phyloP scores from a whole-genome alignment of 805 yeast genomes.

The Nakazawaea ishiwadae region DNA sequence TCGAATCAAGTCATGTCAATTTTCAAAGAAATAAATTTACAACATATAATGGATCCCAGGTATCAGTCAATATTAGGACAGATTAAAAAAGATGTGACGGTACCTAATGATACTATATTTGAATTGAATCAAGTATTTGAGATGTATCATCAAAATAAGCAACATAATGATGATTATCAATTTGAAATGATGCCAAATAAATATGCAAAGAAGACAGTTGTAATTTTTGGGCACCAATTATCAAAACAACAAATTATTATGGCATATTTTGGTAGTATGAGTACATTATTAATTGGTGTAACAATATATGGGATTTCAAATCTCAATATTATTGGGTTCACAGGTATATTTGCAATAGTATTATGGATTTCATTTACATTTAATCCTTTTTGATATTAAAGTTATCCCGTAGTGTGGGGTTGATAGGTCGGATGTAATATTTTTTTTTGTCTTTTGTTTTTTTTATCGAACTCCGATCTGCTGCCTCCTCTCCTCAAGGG shows the following conservation, averaged over 20 bases:
- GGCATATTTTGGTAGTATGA: slow-evolving; percentile 8
- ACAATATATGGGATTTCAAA: slow-evolving; percentile 3
- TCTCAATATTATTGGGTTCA: background rate
- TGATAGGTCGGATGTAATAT: too few species aligned
- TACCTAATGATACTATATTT: slow-evolving; percentile 1
- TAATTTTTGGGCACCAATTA: background rate
- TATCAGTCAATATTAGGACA: background rate
- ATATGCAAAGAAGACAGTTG: background rate
- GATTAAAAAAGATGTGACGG: background rate
- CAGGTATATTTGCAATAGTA: slow-evolving; percentile 4
- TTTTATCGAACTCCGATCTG: too few species aligned
- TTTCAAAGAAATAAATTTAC: background rate
- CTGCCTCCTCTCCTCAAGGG: too few species aligned
- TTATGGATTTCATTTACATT: slow-evolving; percentile 5
- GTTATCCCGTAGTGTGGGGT: too few species aligned
- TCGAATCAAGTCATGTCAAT: slow-evolving; percentile 2
- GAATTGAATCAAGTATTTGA: slow-evolving; percentile 5
- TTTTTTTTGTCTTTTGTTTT: too few species aligned
- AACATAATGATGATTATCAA: slow-evolving; percentile 7
- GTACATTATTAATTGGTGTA: slow-evolving; percentile 2
- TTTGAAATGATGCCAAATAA: background rate
- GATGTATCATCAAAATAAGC: slow-evolving; percentile 5
- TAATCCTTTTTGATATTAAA: slow-evolving; percentile 11
- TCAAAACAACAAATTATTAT: background rate
- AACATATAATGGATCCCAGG: slow-evolving; percentile 1